Evolutionary conservation across 768 basidiomycete species (phyloP).

Genomic region (Phylloporus rhodoxanthus): DNA sequence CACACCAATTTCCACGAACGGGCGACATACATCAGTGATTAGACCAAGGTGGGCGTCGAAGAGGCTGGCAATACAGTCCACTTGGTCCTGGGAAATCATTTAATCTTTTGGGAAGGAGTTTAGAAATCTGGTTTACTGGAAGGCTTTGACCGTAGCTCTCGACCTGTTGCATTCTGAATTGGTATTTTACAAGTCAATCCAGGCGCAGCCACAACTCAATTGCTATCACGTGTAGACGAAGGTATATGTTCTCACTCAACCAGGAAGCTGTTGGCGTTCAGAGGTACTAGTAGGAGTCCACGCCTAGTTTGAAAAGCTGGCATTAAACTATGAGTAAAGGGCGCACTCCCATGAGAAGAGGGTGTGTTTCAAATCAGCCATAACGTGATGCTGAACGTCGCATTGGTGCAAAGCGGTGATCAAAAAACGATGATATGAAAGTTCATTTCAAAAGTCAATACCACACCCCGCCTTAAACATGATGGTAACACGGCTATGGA

Average conservation of each 20-base stretch:
- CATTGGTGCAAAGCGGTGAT: constrained; percentile 9
- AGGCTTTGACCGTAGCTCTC: constrained; percentile 46
- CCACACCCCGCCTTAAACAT: background rate
- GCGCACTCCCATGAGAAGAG: background rate
- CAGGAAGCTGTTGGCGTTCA: no score
- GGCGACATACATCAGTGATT: constrained; percentile 51
- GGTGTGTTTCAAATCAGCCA: background rate
- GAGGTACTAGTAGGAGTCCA: background rate
- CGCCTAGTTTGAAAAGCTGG: background rate
- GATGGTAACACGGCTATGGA: constrained; percentile 9
- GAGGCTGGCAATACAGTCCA: constrained; percentile 51
- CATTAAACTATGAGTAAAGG: no score
- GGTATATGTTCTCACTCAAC: no score
- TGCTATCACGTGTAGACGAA: background rate
- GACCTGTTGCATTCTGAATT: constrained; percentile 12
- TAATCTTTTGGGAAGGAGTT: constrained; percentile 3
- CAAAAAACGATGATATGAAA: constrained; percentile 2
- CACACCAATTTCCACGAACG: background rate
- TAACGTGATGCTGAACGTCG: background rate
- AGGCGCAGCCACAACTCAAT: background rate
- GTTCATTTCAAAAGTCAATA: background rate
- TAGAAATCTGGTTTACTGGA: constrained; percentile 38
- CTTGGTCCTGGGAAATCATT: constrained; percentile 53
- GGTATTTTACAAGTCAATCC: background rate
- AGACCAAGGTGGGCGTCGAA: constrained; percentile 64